Conservation (phyloP, 257 asterid species). For the Asclepias syriaca region DNA sequence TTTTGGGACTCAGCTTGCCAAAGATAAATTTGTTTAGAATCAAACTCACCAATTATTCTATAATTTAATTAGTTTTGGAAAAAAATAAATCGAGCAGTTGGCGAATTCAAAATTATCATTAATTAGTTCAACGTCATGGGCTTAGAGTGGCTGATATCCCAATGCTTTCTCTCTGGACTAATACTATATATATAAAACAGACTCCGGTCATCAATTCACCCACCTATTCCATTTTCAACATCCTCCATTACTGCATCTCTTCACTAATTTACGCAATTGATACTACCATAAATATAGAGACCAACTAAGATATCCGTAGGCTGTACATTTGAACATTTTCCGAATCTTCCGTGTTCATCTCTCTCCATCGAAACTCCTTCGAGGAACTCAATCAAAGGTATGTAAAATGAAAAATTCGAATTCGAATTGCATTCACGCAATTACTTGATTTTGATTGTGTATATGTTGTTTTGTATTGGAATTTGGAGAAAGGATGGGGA, state of each 20-base stretch:
- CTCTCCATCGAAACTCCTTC: not conserved
- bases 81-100: not conserved
- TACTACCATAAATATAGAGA: not conserved
- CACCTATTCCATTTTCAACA: slow-evolving; percentile 10
- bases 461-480: not conserved
- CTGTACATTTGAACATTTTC: not conserved
- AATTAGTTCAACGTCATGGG: not conserved
- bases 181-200: not conserved
- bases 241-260: slow-evolving; percentile 5
- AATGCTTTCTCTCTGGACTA: not conserved
- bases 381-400: not conserved
- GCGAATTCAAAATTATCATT: too few species aligned
- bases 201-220: not conserved
- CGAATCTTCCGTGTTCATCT: not conserved
- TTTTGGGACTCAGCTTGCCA: too few species aligned
- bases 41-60: too few species aligned
- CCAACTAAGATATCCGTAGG: too few species aligned
- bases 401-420: not conserved
- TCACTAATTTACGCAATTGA: not conserved
- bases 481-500: slow-evolving; percentile 43
- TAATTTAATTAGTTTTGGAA: too few species aligned
- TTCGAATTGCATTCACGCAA: not conserved
- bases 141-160: not conserved
- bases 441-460: not conserved
- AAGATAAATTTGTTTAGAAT: too few species aligned